Evolutionary conservation across 495 filamentous ascomycete species (phyloP).

Genomic region (Penicillium ucsense): DNA sequence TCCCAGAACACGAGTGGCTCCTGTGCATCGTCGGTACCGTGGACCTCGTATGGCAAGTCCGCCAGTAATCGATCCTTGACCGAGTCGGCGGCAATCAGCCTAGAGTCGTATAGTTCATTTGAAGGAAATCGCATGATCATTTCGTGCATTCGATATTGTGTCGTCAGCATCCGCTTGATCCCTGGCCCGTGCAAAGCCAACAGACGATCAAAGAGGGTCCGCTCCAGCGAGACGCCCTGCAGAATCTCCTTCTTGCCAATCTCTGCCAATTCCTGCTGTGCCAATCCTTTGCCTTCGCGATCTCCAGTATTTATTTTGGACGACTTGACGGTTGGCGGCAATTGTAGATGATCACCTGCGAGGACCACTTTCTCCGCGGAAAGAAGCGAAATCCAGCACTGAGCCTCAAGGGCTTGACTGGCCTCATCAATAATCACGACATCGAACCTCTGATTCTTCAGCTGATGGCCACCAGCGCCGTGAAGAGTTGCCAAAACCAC

Average conservation of each 20-base stretch:
- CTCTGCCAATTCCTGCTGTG: constrained; percentile 7
- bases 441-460: constrained; percentile 75
- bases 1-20: constrained; percentile 91
- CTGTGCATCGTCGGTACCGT: constrained; percentile 75
- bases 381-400: constrained; percentile 93
- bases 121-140: constrained; percentile 93
- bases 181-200: constrained; percentile 67
- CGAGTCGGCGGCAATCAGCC: constrained; percentile 65
- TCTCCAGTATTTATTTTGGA: constrained; percentile 14
- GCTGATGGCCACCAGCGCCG: constrained; percentile 79
- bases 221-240: constrained; percentile 57
- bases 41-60: constrained; percentile 68
- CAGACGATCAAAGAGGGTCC: constrained; percentile 83
- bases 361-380: constrained; percentile 75
- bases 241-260: constrained; percentile 16
- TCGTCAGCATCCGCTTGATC: constrained; percentile 94
- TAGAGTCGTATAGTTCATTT: constrained; percentile 71
- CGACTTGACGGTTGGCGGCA: constrained; percentile 91
- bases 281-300: constrained; percentile 10
- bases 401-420: constrained; percentile 89
- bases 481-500: constrained; percentile 91
- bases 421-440: constrained; percentile 94
- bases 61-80: constrained; percentile 68
- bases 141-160: constrained; percentile 97
- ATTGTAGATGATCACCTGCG: constrained; percentile 87